Conservation (phyloP, 495 filamentous ascomycete genomes). For the Platismatia glauca region DNA sequence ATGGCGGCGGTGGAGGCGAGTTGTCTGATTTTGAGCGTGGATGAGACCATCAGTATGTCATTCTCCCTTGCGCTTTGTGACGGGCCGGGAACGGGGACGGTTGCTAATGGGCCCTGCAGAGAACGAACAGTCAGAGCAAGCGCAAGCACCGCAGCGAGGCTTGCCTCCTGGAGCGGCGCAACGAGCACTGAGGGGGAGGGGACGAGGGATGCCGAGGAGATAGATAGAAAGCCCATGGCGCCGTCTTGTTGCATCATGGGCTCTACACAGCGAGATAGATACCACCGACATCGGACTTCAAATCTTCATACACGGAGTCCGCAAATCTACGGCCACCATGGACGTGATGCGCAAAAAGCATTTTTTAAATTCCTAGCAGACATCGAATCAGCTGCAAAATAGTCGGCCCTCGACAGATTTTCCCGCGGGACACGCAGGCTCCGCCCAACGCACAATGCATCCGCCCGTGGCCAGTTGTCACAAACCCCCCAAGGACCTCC, state of each 20-base stretch:
- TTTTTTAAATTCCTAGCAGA: background rate
- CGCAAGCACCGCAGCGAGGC: conserved; percentile 66
- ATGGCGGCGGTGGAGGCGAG: conserved; percentile 91
- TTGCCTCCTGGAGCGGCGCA: conserved; percentile 90
- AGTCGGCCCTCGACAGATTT: background rate
- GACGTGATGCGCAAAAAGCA: no score
- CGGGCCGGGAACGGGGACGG: background rate
- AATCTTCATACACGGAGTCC: background rate
- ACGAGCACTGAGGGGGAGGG: conserved; percentile 73
- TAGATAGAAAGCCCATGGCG: conserved; percentile 24
- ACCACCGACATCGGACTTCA: background rate
- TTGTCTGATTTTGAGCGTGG: conserved; percentile 90
- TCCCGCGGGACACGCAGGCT: background rate
- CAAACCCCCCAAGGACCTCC: background rate
- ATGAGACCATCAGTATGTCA: conserved; percentile 82
- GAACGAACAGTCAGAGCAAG: conserved; percentile 81
- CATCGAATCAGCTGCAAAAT: background rate
- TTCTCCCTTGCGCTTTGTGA: background rate
- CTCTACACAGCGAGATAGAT: conserved; percentile 7
- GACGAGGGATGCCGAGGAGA: conserved; percentile 84
- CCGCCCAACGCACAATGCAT: background rate
- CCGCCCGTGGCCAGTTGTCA: background rate
- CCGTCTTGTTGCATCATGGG: background rate
- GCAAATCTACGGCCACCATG: no score
- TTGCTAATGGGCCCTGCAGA: conserved; percentile 31